A percentile compares a stretch with the other conserved stretches of the same genome.
Conservation (phyloP, 108 stramenopile genomes). For the Epipyxis sp. region DNA sequence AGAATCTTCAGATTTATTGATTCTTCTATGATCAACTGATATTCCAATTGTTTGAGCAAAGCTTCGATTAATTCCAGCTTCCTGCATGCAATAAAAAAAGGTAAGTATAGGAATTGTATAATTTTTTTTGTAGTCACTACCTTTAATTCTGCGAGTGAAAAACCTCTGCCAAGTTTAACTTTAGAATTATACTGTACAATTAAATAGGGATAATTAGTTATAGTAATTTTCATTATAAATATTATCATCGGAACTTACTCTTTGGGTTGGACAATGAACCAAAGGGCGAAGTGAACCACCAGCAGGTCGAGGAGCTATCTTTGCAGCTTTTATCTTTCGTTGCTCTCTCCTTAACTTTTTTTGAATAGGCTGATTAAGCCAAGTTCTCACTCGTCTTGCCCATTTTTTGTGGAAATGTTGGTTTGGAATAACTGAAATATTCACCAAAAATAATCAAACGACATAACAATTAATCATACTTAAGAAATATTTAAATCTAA, state of each 20-base stretch:
- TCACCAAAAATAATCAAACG: neutral
- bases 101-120: too few species aligned
- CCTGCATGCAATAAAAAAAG: conserved; percentile 49
- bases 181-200: conserved; percentile 93
- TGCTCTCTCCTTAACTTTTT: conserved; percentile 86
- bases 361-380: conserved; percentile 89
- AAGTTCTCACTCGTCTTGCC: conserved; percentile 61
- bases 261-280: conserved; percentile 91
- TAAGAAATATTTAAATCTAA: neutral
- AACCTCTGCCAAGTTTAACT: conserved; percentile 88
- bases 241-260: neutral
- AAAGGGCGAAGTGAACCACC: conserved; percentile 79
- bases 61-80: conserved; percentile 74
- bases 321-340: conserved; percentile 90
- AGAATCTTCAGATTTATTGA: conserved; percentile 77
- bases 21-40: conserved; percentile 88
- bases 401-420: conserved; percentile 96
- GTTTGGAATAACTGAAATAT: conserved; percentile 75
- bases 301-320: conserved; percentile 87
- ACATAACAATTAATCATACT: neutral
- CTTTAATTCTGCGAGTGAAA: conserved; percentile 88
- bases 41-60: conserved; percentile 90
- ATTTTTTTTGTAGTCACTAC: neutral
- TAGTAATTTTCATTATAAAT: too few species aligned
- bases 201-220: too few species aligned